phyloP scores from a whole-genome alignment of 176 grass and related monocot genomes.

The Phyllostachys edulis region DNA sequence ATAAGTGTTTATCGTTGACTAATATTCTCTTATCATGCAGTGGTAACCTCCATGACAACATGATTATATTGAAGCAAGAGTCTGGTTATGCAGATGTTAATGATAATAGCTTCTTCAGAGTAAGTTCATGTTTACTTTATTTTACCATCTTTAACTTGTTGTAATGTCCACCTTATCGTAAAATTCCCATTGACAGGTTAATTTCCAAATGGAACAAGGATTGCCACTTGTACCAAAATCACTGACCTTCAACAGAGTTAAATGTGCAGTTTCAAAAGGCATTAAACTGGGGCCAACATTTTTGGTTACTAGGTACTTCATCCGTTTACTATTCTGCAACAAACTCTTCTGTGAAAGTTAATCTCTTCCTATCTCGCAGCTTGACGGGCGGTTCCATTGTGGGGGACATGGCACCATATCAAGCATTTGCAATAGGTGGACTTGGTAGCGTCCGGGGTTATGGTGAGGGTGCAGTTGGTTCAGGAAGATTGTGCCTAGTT shows the following conservation, averaged over 20 bases:
- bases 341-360: constrained; percentile 2
- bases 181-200: constrained; percentile 55
- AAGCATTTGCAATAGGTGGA: constrained; percentile 95
- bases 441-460: constrained; percentile 93
- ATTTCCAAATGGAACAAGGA: constrained; percentile 98
- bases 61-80: constrained; percentile 98
- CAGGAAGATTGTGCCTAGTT: constrained; percentile 84
- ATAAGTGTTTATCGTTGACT: background rate
- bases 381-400: constrained; percentile 94
- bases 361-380: constrained; percentile 50
- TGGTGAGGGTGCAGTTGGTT: constrained; percentile 86
- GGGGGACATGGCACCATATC: constrained; percentile 97
- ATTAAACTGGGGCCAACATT: constrained; percentile 85
- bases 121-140: constrained; percentile 40
- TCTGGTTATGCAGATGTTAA: constrained; percentile 69
- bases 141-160: background rate
- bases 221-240: constrained; percentile 83
- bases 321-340: constrained; percentile 13
- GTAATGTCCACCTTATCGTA: constrained; percentile 12
- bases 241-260: constrained; percentile 89
- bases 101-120: constrained; percentile 81
- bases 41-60: constrained; percentile 89
- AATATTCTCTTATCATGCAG: constrained; percentile 46
- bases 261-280: constrained; percentile 80
- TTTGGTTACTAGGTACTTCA: constrained; percentile 72